phyloP scores from a whole-genome alignment of 495 filamentous ascomycete genomes.

The Symbiotaphrina buchneri region DNA sequence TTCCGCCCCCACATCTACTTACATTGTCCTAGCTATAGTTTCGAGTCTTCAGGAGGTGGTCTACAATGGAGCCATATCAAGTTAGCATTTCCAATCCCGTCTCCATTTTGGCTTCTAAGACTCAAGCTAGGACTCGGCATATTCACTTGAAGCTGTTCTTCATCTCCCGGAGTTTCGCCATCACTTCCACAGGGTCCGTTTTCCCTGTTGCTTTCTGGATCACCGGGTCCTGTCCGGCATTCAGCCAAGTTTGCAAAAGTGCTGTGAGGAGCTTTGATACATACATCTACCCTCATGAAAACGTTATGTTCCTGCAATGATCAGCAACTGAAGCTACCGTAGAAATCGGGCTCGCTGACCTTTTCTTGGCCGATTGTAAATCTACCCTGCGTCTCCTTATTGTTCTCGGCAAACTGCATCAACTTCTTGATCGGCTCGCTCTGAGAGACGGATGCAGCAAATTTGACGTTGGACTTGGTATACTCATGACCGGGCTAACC shows the following conservation, averaged over 20 bases:
- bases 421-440: conserved; percentile 58
- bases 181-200: conserved; percentile 66
- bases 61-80: too few species aligned
- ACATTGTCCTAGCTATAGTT: too few species aligned
- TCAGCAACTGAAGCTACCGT: background rate
- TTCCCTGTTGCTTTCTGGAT: conserved; percentile 71
- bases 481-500: conserved; percentile 87
- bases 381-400: conserved; percentile 79
- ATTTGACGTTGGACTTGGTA: conserved; percentile 83
- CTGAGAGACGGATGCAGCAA: conserved; percentile 49
- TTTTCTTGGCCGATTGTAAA: conserved; percentile 98
- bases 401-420: conserved; percentile 48
- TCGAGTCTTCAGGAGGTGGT: too few species aligned
- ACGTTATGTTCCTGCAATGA: conserved; percentile 65
- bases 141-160: conserved; percentile 69
- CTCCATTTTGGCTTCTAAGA: too few species aligned
- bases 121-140: too few species aligned
- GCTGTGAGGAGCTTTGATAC: conserved; percentile 12
- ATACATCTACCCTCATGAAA: conserved; percentile 77
- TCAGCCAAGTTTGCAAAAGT: conserved; percentile 1
- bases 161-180: conserved; percentile 72
- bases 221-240: conserved; percentile 38
- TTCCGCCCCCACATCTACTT: too few species aligned
- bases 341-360: conserved; percentile 19
- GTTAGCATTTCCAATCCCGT: too few species aligned